phyloP scores from a whole-genome alignment of 2,329 filamentous ascomycete species.

The Aspergillus udagawae region DNA sequence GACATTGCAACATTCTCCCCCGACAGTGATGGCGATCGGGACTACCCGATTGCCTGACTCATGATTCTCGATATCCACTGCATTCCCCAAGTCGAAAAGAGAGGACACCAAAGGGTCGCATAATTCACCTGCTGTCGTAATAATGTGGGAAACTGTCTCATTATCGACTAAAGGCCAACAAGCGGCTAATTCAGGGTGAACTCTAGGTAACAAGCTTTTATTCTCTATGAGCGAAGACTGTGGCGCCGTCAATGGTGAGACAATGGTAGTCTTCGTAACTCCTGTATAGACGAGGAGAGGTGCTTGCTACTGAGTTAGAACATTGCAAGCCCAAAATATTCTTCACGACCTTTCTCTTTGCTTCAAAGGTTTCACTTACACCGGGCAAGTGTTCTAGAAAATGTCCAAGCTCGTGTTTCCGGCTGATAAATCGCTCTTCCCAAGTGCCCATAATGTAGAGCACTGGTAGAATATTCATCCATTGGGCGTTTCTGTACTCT shows the following conservation, averaged over 20 bases:
- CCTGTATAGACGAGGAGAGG: constrained; percentile 28
- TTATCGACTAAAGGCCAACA: constrained; percentile 26
- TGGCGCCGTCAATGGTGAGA: constrained; percentile 16
- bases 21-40: constrained; percentile 34
- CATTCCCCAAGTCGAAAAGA: constrained; percentile 49
- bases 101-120: constrained; percentile 36
- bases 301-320: constrained; percentile 10
- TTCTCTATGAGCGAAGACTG: constrained; percentile 16
- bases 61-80: constrained; percentile 35
- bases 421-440: constrained; percentile 50
- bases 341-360: neutral
- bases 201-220: constrained; percentile 22
- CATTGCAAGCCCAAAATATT: neutral
- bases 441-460: constrained; percentile 57
- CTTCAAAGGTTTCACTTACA: constrained; percentile 16
- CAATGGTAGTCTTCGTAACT: constrained; percentile 23
- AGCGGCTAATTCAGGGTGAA: constrained; percentile 35
- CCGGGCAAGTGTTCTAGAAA: constrained; percentile 35
- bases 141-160: constrained; percentile 30
- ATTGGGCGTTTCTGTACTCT: constrained; percentile 47
- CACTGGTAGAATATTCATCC: constrained; percentile 49
- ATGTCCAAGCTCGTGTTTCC: constrained; percentile 48
- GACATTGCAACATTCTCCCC: constrained; percentile 45
- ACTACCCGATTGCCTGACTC: constrained; percentile 24
- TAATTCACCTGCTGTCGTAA: constrained; percentile 23